These are phyloP conservation scores for Didymella pinodella DNA, from an alignment of 2,329 filamentous ascomycete species.

Conservation along the genomic window DNA sequence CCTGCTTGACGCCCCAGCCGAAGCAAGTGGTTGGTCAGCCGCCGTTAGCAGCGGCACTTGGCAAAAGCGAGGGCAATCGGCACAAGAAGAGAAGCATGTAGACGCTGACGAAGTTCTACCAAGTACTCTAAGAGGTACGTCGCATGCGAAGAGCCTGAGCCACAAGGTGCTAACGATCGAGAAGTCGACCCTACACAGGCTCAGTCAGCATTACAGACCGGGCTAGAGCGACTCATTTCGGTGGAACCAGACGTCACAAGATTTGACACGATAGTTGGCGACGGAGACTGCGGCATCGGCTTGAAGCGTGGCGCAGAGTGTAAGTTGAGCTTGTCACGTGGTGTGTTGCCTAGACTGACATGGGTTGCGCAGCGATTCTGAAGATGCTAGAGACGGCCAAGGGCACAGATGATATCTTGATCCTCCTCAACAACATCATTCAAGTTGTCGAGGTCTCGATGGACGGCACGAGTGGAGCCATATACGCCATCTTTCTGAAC, in stretches of 20 bases:
- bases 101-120: conserved; percentile 57
- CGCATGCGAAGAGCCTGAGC: not conserved
- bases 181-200: conserved; percentile 61
- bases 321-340: conserved; percentile 46
- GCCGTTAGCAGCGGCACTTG: conserved; percentile 67
- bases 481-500: conserved; percentile 90
- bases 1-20: conserved; percentile 71
- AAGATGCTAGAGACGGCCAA: conserved; percentile 53
- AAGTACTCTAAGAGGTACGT: conserved; percentile 62
- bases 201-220: conserved; percentile 62
- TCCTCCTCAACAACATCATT: conserved; percentile 67
- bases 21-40: conserved; percentile 72
- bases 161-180: conserved; percentile 18
- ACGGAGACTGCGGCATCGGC: conserved; percentile 89
- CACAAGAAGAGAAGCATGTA: conserved; percentile 52
- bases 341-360: conserved; percentile 36
- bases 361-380: conserved; percentile 48
- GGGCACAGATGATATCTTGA: conserved; percentile 64
- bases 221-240: conserved; percentile 67
- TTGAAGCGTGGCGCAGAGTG: conserved; percentile 85
- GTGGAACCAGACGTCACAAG: conserved; percentile 72
- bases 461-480: conserved; percentile 78
- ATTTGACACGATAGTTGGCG: conserved; percentile 83
- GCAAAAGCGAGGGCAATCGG: conserved; percentile 57
- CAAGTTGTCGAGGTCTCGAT: conserved; percentile 72